These are phyloP conservation scores for Coemansia reversa DNA, from an alignment of 192 early-diverging fungal genomes.

Conservation along the genomic window DNA sequence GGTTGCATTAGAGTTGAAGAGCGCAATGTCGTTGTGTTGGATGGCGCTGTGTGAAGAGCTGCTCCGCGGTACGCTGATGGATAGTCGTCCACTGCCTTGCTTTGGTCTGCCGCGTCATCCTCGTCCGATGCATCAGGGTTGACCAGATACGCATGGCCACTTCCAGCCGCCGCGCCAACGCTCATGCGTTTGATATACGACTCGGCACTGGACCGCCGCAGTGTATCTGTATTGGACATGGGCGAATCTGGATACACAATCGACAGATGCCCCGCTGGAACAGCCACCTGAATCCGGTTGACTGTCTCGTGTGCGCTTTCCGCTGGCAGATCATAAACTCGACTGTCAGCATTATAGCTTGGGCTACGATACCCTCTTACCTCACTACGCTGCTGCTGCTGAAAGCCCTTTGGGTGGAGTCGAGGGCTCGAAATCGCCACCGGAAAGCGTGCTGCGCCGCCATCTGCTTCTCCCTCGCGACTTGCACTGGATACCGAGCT, in stretches of 20 bases:
- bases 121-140: slow-evolving; percentile 28
- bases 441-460: background rate
- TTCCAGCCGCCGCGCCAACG: slow-evolving; percentile 9
- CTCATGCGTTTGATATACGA: slow-evolving; percentile 28
- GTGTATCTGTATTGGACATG: slow-evolving; percentile 51
- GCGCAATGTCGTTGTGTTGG: slow-evolving; percentile 48
- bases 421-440: background rate
- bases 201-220: slow-evolving; percentile 34
- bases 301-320: background rate
- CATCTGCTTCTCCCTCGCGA: background rate
- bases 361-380: slow-evolving; percentile 1
- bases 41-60: slow-evolving; percentile 37
- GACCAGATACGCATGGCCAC: slow-evolving; percentile 45
- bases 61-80: slow-evolving; percentile 7
- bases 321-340: background rate
- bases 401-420: background rate
- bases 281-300: slow-evolving; percentile 39
- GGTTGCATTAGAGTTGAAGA: slow-evolving; percentile 34
- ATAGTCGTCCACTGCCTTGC: background rate
- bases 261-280: slow-evolving; percentile 47
- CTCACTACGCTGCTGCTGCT: slow-evolving; percentile 11
- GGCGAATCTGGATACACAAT: slow-evolving; percentile 55
- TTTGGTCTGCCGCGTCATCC: background rate
- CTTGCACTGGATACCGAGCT: background rate
- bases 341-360: background rate